Conservation (phyloP, 2,329 filamentous ascomycete species). For the Cryphonectria nitschkei region DNA sequence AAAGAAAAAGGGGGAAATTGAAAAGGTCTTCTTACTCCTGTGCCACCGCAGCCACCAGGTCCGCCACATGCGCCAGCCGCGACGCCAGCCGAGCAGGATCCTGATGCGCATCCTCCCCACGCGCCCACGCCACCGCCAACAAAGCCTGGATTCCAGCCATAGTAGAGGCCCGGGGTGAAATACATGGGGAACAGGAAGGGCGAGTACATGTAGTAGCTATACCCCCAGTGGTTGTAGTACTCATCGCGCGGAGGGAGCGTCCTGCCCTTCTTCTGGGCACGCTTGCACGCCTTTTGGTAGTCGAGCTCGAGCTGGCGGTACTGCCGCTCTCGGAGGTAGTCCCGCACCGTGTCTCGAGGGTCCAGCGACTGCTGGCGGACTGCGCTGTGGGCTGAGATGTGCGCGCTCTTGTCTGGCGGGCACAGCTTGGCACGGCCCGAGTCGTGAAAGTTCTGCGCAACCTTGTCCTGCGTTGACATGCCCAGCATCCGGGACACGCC, state of each 20-base stretch:
- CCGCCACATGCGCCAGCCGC: conserved; percentile 50
- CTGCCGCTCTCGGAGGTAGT: conserved; percentile 42
- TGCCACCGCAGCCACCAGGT: conserved; percentile 41
- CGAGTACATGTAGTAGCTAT: conserved; percentile 53
- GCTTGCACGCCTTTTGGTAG: conserved; percentile 58
- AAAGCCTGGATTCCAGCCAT: conserved; percentile 46
- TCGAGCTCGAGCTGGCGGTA: conserved; percentile 51
- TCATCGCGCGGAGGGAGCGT: conserved; percentile 51
- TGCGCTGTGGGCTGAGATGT: conserved; percentile 76
- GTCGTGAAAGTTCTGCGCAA: conserved; percentile 49
- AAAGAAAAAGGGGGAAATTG: not conserved
- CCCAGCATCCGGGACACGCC: conserved; percentile 50
- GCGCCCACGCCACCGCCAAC: conserved; percentile 41
- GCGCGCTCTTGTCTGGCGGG: conserved; percentile 61
- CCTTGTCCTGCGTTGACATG: conserved; percentile 49
- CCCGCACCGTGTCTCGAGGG: conserved; percentile 37
- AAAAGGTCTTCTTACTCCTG: conserved; percentile 30
- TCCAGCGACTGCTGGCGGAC: conserved; percentile 45
- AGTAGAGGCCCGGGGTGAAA: conserved; percentile 51
- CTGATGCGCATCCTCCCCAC: conserved; percentile 48
- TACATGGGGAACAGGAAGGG: conserved; percentile 50
- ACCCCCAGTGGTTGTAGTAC: conserved; percentile 60
- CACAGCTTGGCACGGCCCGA: conserved; percentile 55
- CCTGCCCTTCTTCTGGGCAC: conserved; percentile 55
- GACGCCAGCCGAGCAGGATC: conserved; percentile 53